Evolutionary conservation across 352 stramenopile genomes (phyloP).

Genomic region (Thalassiosira delicatula): DNA sequence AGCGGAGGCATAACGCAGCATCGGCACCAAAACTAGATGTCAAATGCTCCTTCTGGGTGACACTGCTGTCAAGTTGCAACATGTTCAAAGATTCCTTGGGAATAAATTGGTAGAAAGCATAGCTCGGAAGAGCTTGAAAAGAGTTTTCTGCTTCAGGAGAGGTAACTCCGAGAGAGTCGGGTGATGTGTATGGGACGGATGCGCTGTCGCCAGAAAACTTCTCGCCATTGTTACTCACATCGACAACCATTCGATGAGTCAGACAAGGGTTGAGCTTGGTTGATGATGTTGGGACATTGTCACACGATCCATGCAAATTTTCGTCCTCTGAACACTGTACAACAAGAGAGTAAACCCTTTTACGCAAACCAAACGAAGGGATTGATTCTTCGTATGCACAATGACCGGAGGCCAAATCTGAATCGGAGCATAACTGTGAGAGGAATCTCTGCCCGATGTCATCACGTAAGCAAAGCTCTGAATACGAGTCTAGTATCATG

Average conservation of each 20-base stretch:
- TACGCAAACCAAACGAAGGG: slow-evolving; percentile 42
- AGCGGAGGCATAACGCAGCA: slow-evolving; percentile 56
- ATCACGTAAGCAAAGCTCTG: slow-evolving; percentile 55
- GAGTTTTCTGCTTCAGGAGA: slow-evolving; percentile 10
- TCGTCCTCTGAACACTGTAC: slow-evolving; percentile 70
- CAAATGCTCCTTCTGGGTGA: slow-evolving; percentile 56
- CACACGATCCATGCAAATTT: slow-evolving; percentile 50
- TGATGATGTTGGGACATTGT: slow-evolving; percentile 40
- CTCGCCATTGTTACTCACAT: slow-evolving; percentile 76
- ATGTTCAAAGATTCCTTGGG: slow-evolving; percentile 27
- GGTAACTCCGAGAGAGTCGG: neutral
- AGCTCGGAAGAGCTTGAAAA: slow-evolving; percentile 36
- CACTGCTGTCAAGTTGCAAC: slow-evolving; percentile 42
- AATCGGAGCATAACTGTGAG: slow-evolving; percentile 56
- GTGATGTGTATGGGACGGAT: slow-evolving; percentile 63
- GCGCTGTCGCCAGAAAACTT: slow-evolving; percentile 81
- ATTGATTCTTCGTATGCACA: slow-evolving; percentile 49
- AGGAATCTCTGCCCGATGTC: slow-evolving; percentile 45
- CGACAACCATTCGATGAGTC: slow-evolving; percentile 71
- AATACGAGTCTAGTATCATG: neutral
- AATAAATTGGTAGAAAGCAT: slow-evolving; percentile 56
- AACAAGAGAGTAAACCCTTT: slow-evolving; percentile 68
- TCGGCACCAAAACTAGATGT: slow-evolving; percentile 67
- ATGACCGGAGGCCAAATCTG: slow-evolving; percentile 29
- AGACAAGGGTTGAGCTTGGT: slow-evolving; percentile 85